Base-by-base conservation (phyloP, 345 rosid species). In the Geranium rotundifolium region DNA sequence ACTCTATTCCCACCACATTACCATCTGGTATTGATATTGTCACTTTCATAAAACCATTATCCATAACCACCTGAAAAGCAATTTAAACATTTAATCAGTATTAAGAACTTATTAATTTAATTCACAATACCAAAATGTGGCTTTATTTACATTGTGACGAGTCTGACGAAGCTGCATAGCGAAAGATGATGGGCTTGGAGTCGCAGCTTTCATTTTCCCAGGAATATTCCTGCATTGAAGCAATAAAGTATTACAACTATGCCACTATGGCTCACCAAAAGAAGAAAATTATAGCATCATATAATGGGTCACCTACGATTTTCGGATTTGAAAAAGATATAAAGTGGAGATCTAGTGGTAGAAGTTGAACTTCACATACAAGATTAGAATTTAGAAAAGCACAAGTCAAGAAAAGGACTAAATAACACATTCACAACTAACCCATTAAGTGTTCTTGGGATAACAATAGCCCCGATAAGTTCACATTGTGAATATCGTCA, bases 21-120 rank as follows among this genome's bases (percentile, higher is more conserved):
- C 99, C 99, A 1, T 29, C 57, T 4, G 99, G 99, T 27, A 30
- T 68, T 12, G 87, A 85, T 9, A 93, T 49, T 0, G 82, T 83
- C 50, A 93, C 74, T 81, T 64, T 69, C 41, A 88, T 69, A 20
- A 86, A 61, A 16, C 97, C 95, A 68, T 93, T 93, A 58, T 77
- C 85, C 30, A 93, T 72, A 58, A 81, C 63, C 29, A 88, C 77
- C 99, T 93, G 79, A 58, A 72, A 19, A 49, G 58, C 19, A 46
- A 23, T 23, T 19, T 31, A 30, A 60, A 31, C 14, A 19, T 16
- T 56, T 56, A 6, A 2, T 13, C 17, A 0, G 10, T 2, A 56
- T 7, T 12, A 56, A 56, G 15, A 2, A 34, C 10, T 34, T 34
- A 34, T 4, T 34, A 8, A 8, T 34, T 1, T 5, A 34, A 34